A percentile compares a stretch with the other conserved stretches of the same genome.
Evolutionary conservation across 371 early-diverging fungal species (phyloP).

Genomic region (Mortierella sp.): DNA sequence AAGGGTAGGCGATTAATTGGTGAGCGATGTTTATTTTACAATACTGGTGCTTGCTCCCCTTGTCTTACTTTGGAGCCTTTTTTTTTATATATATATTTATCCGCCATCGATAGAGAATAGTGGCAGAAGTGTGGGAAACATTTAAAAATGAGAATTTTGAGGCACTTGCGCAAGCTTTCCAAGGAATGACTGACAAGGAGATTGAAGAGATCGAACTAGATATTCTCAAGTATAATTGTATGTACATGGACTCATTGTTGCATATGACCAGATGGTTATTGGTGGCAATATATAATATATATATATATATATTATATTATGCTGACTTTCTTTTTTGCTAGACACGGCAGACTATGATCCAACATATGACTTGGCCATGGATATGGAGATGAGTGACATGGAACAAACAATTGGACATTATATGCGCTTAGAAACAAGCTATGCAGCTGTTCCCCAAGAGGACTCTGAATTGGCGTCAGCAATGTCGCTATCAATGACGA

Average conservation of each 20-base stretch:
- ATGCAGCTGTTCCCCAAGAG: not conserved
- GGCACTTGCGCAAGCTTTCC: conserved; percentile 24
- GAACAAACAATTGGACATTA: conserved; percentile 40
- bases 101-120: conserved; percentile 24
- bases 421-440: conserved; percentile 22
- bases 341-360: conserved; percentile 31
- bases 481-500: conserved; percentile 22
- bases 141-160: conserved; percentile 43
- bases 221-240: conserved; percentile 40
- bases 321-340: not conserved
- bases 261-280: no score
- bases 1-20: conserved; percentile 16
- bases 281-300: no score
- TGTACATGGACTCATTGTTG: not conserved
- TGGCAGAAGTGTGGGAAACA: conserved; percentile 49
- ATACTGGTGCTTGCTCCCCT: no score
- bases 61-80: not conserved
- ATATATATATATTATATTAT: no score
- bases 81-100: not conserved
- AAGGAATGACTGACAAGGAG: conserved; percentile 44
- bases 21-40: no score
- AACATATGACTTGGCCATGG: conserved; percentile 28
- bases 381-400: conserved; percentile 33
- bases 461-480: conserved; percentile 21
- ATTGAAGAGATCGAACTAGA: conserved; percentile 50